phyloP scores from a whole-genome alignment of 2,329 filamentous ascomycete genomes.

The Pestalotiopsis sp. region DNA sequence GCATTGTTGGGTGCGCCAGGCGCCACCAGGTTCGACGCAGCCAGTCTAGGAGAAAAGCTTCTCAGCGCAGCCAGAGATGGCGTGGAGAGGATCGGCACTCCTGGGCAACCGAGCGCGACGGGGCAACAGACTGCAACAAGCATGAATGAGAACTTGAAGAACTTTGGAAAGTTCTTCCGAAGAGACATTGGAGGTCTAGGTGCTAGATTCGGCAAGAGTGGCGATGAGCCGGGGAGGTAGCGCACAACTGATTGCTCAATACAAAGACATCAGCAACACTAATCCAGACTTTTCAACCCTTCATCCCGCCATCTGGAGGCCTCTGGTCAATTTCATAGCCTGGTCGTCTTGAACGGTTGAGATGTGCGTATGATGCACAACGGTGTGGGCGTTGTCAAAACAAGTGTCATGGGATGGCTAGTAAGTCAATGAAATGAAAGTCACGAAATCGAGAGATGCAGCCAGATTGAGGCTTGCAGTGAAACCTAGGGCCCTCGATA shows the following conservation, averaged over 20 bases:
- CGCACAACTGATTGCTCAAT: not conserved
- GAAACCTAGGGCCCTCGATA: no score
- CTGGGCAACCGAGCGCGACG: conserved; percentile 26
- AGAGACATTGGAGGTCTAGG: conserved; percentile 81
- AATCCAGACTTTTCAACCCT: not conserved
- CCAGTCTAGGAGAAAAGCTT: conserved; percentile 82
- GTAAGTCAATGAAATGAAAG: no score
- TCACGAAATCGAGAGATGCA: no score
- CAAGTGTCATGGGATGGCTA: no score
- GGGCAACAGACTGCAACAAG: conserved; percentile 68
- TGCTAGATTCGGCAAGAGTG: conserved; percentile 68
- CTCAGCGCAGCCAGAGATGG: conserved; percentile 87
- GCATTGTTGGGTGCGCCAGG: conserved; percentile 34
- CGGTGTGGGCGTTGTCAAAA: no score
- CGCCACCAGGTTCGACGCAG: conserved; percentile 70
- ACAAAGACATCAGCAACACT: no score
- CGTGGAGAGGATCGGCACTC: conserved; percentile 74
- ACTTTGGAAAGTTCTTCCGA: conserved; percentile 94
- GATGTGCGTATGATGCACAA: no score
- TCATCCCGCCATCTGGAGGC: no score
- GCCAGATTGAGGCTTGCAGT: no score
- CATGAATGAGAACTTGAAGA: conserved; percentile 92
- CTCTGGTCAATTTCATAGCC: no score
- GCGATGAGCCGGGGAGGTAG: conserved; percentile 17
- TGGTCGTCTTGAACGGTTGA: no score